Evolutionary conservation across 768 basidiomycete species (phyloP), one percentile per base, ranked within the genome.

Genomic region (Xanthoconium stramineum): DNA sequence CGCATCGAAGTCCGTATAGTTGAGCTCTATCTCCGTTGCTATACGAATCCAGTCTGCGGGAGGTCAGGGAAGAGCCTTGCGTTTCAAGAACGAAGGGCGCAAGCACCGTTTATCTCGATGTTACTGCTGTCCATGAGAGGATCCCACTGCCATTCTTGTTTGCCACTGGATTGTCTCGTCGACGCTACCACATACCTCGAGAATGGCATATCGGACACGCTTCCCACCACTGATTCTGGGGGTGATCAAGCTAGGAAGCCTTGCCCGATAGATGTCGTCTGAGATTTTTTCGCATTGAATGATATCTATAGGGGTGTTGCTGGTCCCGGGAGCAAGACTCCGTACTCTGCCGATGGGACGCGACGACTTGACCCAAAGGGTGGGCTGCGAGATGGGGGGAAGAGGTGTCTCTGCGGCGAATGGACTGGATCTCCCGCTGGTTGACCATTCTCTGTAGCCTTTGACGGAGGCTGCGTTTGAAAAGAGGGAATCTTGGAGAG

Each of bases 21-120:
- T 97, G 50, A 94, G 83, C 65, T 96, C 93, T 61, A 98, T 93
- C 65, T 98, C 95, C 1, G 85, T 86, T 0, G 93, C 90, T 35
- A 98, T 86, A 10, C 91, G 80, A 61, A 94, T 87, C 92, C 93
- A 95, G 65, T 94, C 93, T 90, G 66, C 52, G 38, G 56, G 63
- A 49, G 42, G 50, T 65, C 46, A 59, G 56, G 28, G 24, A 24
- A 56, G 28, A 47, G 12, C 35, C n/a, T 4, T 9, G 10, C 13
- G 17, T 54, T 35, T 38, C 47, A 55, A 35, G 8, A 11, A n/a
- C 3, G 20, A n/a, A 33, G 3, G 28, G n/a, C 12, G 33, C 33
- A 46, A 61, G 59, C 65, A 90, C 91, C 90, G 57, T 83, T 76
- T 35, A 89, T 91, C 61, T 89, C 91, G 48, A 95, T 85, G 63